phyloP scores from a whole-genome alignment of 2,329 filamentous ascomycete species.

The Cytospora paraplurivora region DNA sequence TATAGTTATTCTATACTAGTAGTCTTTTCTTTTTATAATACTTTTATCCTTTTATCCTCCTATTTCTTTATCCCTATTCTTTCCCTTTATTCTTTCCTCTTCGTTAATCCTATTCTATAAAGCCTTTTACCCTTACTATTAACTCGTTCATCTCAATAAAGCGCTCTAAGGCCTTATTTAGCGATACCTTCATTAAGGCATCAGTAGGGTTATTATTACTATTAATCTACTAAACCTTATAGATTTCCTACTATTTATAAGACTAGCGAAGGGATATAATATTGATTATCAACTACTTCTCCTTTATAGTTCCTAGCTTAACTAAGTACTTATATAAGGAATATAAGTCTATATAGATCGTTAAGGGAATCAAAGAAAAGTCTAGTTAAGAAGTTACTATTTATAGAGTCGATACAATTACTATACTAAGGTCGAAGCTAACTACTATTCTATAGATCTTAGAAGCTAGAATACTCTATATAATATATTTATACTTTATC shows the following conservation, averaged over 20 bases:
- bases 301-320: neutral
- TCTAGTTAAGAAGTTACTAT: neutral
- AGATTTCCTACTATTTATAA: neutral
- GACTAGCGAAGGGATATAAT: neutral
- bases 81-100: too few relatives aligned
- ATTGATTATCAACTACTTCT: neutral
- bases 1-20: too few relatives aligned
- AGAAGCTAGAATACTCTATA: conserved; percentile 23
- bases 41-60: too few relatives aligned
- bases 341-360: conserved; percentile 15
- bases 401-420: conserved; percentile 16
- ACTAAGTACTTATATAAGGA: neutral
- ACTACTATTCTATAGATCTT: conserved; percentile 29
- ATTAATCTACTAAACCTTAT: neutral
- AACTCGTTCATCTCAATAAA: too few relatives aligned
- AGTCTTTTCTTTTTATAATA: too few relatives aligned
- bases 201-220: too few relatives aligned
- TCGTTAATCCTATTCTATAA: too few relatives aligned
- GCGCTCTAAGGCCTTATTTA: too few relatives aligned
- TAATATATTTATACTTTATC: conserved; percentile 30
- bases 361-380: conserved; percentile 18
- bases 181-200: too few relatives aligned
- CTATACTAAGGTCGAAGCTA: conserved; percentile 25
- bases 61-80: too few relatives aligned
- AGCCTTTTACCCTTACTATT: too few relatives aligned